Percentiles rank a stretch among this genome's conserved stretches.
These are phyloP conservation scores for Desmodesmus armatus DNA, from an alignment of 139 green algal species.

Conservation along the genomic window DNA sequence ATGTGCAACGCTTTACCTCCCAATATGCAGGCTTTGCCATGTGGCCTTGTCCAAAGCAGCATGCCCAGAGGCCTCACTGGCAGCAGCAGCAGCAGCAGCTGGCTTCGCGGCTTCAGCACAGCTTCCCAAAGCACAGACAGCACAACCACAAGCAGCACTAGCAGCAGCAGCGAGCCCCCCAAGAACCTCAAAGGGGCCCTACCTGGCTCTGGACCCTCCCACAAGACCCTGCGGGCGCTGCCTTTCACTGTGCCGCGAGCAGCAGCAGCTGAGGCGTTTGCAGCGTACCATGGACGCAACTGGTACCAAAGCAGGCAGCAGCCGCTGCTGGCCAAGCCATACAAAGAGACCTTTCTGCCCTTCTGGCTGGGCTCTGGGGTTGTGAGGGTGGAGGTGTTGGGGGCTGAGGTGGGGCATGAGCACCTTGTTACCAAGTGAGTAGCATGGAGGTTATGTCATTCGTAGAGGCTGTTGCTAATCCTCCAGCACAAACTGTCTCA, in stretches of 20 bases:
- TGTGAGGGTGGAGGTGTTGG: conserved; percentile 18
- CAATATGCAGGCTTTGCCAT: no score
- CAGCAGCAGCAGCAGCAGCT: conserved; percentile 8
- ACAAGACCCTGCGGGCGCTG: conserved; percentile 17
- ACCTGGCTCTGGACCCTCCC: not conserved
- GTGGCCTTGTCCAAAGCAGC: no score
- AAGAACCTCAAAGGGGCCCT: conserved; percentile 27
- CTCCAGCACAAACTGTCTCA: not conserved
- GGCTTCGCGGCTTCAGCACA: not conserved
- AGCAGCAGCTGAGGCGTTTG: conserved; percentile 25
- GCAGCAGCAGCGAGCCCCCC: not conserved
- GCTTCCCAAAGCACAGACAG: not conserved
- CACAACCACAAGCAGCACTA: conserved; percentile 1
- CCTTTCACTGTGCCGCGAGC: not conserved
- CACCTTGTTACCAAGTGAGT: conserved; percentile 29
- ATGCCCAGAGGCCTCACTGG: no score
- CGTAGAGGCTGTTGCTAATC: not conserved
- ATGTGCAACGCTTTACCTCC: no score
- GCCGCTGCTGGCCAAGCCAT: conserved; percentile 19
- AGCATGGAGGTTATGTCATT: not conserved
- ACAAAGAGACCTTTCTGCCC: conserved; percentile 25
- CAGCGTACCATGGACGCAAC: not conserved
- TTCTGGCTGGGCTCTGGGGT: conserved; percentile 28
- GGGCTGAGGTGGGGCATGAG: conserved; percentile 21
- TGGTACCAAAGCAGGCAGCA: conserved; percentile 24